These are phyloP conservation scores for Cyberlindnera misumaiensis DNA, from an alignment of 805 yeast genomes.

Conservation along the genomic window DNA sequence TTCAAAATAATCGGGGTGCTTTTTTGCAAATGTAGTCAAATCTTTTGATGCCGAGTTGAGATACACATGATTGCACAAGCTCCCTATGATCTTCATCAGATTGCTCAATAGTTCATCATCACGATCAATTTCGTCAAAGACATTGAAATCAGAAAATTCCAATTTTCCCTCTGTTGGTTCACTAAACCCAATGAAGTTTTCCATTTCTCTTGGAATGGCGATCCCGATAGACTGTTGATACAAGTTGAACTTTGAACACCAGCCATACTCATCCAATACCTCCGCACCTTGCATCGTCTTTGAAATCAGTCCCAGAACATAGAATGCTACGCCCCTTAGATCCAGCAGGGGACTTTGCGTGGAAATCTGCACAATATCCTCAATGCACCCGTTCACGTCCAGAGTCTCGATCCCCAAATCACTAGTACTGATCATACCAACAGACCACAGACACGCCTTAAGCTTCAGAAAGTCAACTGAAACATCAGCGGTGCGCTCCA, in stretches of 20 bases:
- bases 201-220: slow-evolving; percentile 31
- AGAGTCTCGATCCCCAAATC: slow-evolving; percentile 57
- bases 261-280: slow-evolving; percentile 71
- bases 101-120: slow-evolving; percentile 25
- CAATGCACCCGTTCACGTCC: slow-evolving; percentile 45
- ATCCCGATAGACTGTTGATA: slow-evolving; percentile 38
- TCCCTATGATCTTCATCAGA: slow-evolving; percentile 36
- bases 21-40: slow-evolving; percentile 45
- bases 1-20: slow-evolving; percentile 46
- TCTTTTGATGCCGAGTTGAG: slow-evolving; percentile 51
- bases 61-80: slow-evolving; percentile 48
- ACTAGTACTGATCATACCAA: slow-evolving; percentile 76
- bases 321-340: slow-evolving; percentile 71
- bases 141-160: slow-evolving; percentile 7
- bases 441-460: slow-evolving; percentile 79
- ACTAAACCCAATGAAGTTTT: slow-evolving; percentile 23
- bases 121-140: slow-evolving; percentile 8
- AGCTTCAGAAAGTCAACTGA: slow-evolving; percentile 36
- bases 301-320: slow-evolving; percentile 67
- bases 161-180: slow-evolving; percentile 3
- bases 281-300: slow-evolving; percentile 76
- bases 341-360: slow-evolving; percentile 44
- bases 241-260: slow-evolving; percentile 50
- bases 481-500: slow-evolving; percentile 13
- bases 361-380: slow-evolving; percentile 47